Evolutionary conservation across 225 moss, liverwort and hornwort species (phyloP), one percentile per base, ranked within the genome.

Genomic region (Takakia lepidozioides): DNA sequence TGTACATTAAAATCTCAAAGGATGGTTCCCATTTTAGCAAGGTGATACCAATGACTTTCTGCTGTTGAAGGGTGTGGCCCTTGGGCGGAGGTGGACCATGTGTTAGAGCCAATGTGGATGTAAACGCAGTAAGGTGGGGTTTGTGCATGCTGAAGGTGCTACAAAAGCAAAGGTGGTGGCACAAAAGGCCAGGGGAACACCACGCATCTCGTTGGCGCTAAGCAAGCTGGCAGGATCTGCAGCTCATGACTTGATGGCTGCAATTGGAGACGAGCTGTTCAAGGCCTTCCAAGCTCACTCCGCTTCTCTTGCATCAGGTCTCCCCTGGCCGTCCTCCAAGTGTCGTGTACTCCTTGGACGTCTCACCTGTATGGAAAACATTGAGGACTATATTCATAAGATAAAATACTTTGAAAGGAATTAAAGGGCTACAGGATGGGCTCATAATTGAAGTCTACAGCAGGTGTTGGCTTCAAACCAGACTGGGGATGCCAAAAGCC

Each of bases 181-280:
- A 2, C 87, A 98, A 59, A 90, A 80, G 53, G 53, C 63, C 1
- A 72, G 46, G 19, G 68, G 77, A 57, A 75, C 66, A 59, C 86
- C 90, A 41, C 79, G 70, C 51, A 48, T 98, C 32, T 62, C 61
- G 15, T 36, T 98, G 8, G 47, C 48, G 23, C 72, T 90, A 17
- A 44, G 20, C 36, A 78, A 73, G 50, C 58, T 85, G 48, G 65
- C 82, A 39, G 83, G 84, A 17, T 51, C 27, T 28, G 66, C 66
- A 19, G 84, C 82, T 16, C 74, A 80, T 55, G 78, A 82, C 48
- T 76, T 82, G 29, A 87, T 76, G 80, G 79, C 59, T 19, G 61
- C 71, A 25, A 74, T 98, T 51, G 74, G 84, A 17, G 37, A 71
- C 49, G 82, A 71, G 29, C 68, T 87, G 58, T 87, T 82, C 47